These are phyloP conservation scores for Ciborinia camelliae DNA, from an alignment of 2,329 filamentous ascomycete species.

Conservation along the genomic window DNA sequence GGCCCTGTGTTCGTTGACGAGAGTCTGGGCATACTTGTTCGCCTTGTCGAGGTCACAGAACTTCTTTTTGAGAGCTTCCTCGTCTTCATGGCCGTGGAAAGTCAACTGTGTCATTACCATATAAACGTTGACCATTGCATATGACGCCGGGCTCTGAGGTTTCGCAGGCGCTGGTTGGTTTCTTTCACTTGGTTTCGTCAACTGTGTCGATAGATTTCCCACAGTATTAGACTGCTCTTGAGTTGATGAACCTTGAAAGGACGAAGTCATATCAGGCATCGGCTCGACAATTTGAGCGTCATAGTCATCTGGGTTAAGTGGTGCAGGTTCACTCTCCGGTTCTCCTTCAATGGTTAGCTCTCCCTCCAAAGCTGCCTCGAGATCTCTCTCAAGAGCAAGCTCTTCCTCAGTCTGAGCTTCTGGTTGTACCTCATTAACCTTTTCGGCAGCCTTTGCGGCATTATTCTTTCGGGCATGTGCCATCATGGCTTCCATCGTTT, in stretches of 20 bases:
- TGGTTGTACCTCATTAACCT: neutral
- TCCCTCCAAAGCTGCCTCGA: neutral
- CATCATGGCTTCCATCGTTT: neutral
- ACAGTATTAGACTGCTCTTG: neutral
- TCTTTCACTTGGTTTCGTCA: neutral
- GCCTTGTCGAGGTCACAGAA: slow-evolving; percentile 16
- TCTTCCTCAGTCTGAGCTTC: neutral
- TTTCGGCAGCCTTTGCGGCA: no score
- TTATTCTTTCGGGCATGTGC: neutral
- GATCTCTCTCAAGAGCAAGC: neutral
- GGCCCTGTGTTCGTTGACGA: slow-evolving; percentile 6
- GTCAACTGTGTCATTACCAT: slow-evolving; percentile 7
- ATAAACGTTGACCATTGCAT: slow-evolving; percentile 18
- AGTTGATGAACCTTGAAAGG: neutral
- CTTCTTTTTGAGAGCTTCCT: neutral
- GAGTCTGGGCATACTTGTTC: slow-evolving; percentile 12
- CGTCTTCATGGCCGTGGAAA: neutral
- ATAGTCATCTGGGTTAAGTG: slow-evolving; percentile 6
- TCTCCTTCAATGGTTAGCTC: neutral
- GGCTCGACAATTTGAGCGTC: neutral
- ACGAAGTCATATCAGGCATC: slow-evolving; percentile 4
- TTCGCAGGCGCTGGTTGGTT: neutral
- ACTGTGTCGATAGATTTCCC: neutral
- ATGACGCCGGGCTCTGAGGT: neutral
- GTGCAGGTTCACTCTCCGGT: neutral